Evolutionary conservation across 2,329 filamentous ascomycete genomes (phyloP), one percentile per base, ranked within the genome.

Genomic region (Akanthomyces uredinophilus): DNA sequence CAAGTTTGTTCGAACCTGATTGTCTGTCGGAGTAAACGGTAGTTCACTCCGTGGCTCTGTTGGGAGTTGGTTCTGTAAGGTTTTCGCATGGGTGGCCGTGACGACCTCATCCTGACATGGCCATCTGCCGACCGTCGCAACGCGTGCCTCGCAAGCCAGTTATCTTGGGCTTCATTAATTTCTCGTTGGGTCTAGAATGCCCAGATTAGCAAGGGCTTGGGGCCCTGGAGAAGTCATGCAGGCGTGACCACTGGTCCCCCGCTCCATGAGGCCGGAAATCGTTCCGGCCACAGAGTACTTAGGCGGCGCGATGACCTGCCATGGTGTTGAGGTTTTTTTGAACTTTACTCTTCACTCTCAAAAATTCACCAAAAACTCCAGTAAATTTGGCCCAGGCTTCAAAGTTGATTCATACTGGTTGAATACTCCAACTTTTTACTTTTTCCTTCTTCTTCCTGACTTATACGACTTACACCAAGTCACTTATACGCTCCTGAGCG

Each of bases 221-320:
- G 49, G 5, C 41, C 56, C 47, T 60, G 29, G 29, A 51, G 49
- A 14, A n/a, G 37, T 39, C n/a, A 54, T 47, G 39, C 47, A 50
- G 46, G 35, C 50, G 49, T 65, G 47, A 54, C 61, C 47, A 58
- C 32, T 43, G 53, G 32, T 47, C 55, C 71, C 71, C 69, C 70
- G 69, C 70, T 65, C 64, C 60, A 39, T 64, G 70, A 73, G 77
- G 77, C 77, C 77, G 78, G 78, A 79, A 79, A 70, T 8, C 22
- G 73, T 80, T 79, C 78, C 78, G 78, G 79, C 78, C 79, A 77
- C 74, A 56, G 71, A 70, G 70, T 79, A 80, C 78, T 79, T 80
- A 77, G 75, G 72, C 75, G 72, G 68, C 71, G 67, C 65, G 69
- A 67, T 66, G 67, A 65, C 65, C 67, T 65, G 63, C 65, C 60